Base-by-base conservation (phyloP, 2,329 filamentous ascomycete species). In the Fusarium zealandicum region DNA sequence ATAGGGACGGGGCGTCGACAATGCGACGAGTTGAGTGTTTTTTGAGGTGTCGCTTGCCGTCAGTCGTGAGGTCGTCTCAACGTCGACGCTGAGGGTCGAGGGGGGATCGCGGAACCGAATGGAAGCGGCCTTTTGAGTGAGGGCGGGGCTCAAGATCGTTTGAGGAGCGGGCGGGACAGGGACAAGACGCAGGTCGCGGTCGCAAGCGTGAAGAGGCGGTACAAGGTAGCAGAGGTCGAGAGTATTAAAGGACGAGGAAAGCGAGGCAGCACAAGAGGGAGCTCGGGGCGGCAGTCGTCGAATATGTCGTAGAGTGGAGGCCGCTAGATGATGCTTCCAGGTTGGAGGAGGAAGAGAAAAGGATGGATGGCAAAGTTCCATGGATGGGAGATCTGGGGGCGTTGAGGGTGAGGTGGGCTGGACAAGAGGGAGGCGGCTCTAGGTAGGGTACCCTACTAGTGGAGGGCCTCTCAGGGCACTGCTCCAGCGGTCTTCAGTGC, bases 111-210 rank as follows among this genome's bases (percentile, higher is more conserved):
- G 53, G 51, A 63, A 61, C 45, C 37, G 45, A 38, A 54, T 51
- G 36, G 44, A 47, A 63, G 40, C 30, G 39, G 22, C 36, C 45
- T 49, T 51, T 57, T 4, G 48, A 43, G 47, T 62, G 57, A 58
- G 62, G 64, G 43, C 54, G 49, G 55, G 61, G 64, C 53, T 55
- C 51, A 50, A 46, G 59, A 56, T 64, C 51, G 59, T 62, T 58
- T 44, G 46, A 41, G 36, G 50, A 52, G 55, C 33, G 44, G 47
- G 51, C 48, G 41, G 56, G 42, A 59, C 47, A 46, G 33, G 39
- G 39, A 44, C 44, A 47, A 28, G 42, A 60, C 43, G 48, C 43
- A 47, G 37, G 41, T 32, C 22, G 36, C 31, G 28, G 43, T 57
- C 42, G 52, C 33, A 35, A 43, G 45, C n/a, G 49, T 52, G 25